Evolutionary conservation across 495 filamentous ascomycete genomes (phyloP).

Genomic region (Annulohypoxylon stygium): DNA sequence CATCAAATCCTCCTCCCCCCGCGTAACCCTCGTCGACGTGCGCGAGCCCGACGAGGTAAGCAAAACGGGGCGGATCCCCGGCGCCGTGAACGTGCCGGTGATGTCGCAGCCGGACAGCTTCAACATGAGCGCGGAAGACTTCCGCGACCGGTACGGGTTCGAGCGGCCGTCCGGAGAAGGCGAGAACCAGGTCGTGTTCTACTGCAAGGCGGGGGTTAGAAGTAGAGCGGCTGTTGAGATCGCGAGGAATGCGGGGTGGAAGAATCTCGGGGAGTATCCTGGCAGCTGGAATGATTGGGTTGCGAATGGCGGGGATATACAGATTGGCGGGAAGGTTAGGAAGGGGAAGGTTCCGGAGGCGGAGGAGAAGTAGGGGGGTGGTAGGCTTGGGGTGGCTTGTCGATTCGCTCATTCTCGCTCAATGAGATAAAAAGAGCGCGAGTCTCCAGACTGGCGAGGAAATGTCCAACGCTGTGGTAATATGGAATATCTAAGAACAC

Average conservation of each 20-base stretch:
- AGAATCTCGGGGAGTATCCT: conserved; percentile 79
- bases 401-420: too few relatives aligned
- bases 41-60: conserved; percentile 86
- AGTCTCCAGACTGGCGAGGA: not conserved
- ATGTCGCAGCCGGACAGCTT: conserved; percentile 80
- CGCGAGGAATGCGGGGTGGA: conserved; percentile 81
- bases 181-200: conserved; percentile 77
- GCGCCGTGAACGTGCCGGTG: conserved; percentile 83
- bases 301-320: conserved; percentile 72
- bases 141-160: conserved; percentile 79
- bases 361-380: not conserved
- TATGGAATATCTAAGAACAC: not conserved
- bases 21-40: conserved; percentile 67
- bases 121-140: conserved; percentile 79
- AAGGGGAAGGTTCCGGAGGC: not conserved
- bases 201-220: conserved; percentile 92
- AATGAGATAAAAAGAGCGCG: not conserved
- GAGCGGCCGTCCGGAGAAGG: conserved; percentile 62
- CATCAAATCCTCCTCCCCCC: conserved; percentile 6
- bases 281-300: conserved; percentile 95
- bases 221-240: conserved; percentile 83
- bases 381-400: too few relatives aligned
- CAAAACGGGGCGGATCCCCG: conserved; percentile 79
- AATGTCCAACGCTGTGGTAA: not conserved
- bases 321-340: conserved; percentile 53